Evolutionary conservation across 495 filamentous ascomycete species (phyloP), one percentile per base, ranked within the genome.

Genomic region (Schizothecium vesticola): DNA sequence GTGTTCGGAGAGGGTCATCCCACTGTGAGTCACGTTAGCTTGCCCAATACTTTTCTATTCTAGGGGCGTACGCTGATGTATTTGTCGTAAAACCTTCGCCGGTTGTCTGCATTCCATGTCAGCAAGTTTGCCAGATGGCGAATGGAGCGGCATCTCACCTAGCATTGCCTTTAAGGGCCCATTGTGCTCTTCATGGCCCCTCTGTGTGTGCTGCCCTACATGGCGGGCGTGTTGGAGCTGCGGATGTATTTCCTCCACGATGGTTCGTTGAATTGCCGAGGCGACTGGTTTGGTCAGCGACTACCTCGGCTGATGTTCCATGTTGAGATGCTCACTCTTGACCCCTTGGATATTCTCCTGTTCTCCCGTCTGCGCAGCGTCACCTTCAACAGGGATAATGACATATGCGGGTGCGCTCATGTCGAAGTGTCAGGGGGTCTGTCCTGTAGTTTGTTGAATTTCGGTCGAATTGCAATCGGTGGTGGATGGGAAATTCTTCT

Each of bases 331-430:
- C 61, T 24, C 23, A 64, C 61, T 64, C 23, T 25, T 64, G 24
- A 10, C 61, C 16, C 21, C 25, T 23, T 64, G 12, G 2, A 51
- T 19, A n/a, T 23, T 24, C n/a, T 29, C 9, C 61, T 51, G 61
- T 8, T 7, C 16, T 21, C 3, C 13, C 9, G 61, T 23, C 3
- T 64, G 21, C n/a, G 28, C 0, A 2, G 16, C 43, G 43, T 51
- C 29, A 23, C 24, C 31, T 0, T 26, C 31, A 2, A 64, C 31
- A 36, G 61, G 61, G n/a, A 64, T 16, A 22, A 64, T 36, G 22
- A 64, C 61, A 24, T 51, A 64, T 7, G 61, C 61, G 2, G 61
- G 33, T 4, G 19, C 31, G 13, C 61, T 64, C 61, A 64, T 64
- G 36, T 13, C 56, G 43, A 51, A n/a, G 43, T n/a, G 6, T 33